A percentile compares a stretch with the other conserved stretches of the same genome.
Conservation (phyloP, 345 rosid genomes). For the Cardiospermum halicacabum region DNA sequence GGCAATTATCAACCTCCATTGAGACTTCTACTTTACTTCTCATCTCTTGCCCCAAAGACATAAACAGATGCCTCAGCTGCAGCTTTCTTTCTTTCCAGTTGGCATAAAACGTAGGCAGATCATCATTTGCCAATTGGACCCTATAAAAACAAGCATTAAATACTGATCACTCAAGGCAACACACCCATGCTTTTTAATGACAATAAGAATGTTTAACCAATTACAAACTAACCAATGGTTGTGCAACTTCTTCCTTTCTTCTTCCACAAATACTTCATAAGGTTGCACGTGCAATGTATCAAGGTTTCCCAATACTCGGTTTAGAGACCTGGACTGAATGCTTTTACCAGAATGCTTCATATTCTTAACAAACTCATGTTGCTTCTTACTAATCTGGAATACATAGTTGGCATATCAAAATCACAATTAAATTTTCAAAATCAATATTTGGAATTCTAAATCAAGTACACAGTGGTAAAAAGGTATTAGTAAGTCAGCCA, state of each 20-base stretch:
- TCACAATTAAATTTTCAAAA: neutral
- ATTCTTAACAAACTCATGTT: constrained; percentile 75
- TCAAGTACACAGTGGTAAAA: neutral
- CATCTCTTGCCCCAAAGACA: constrained; percentile 60
- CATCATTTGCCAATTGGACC: constrained; percentile 57
- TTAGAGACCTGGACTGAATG: constrained; percentile 68
- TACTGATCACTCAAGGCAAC: constrained; percentile 28
- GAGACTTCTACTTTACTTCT: constrained; percentile 32
- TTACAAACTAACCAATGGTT: constrained; percentile 68
- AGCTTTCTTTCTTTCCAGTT: constrained; percentile 55
- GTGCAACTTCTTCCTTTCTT: constrained; percentile 73
- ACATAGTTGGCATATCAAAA: constrained; percentile 13
- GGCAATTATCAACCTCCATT: constrained; percentile 44
- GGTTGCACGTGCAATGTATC: constrained; percentile 68
- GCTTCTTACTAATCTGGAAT: constrained; percentile 93
- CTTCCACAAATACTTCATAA: constrained; percentile 83
- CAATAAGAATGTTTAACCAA: constrained; percentile 18
- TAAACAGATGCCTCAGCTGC: constrained; percentile 41
- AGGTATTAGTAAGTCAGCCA: neutral
- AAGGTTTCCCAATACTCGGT: constrained; percentile 66
- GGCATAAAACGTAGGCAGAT: constrained; percentile 69
- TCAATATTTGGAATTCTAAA: neutral
- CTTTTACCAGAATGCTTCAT: constrained; percentile 85
- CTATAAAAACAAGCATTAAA: constrained; percentile 35
- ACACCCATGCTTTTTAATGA: constrained; percentile 49